Conservation (phyloP, 2,329 filamentous ascomycete genomes). For the Fusarium equiseti region DNA sequence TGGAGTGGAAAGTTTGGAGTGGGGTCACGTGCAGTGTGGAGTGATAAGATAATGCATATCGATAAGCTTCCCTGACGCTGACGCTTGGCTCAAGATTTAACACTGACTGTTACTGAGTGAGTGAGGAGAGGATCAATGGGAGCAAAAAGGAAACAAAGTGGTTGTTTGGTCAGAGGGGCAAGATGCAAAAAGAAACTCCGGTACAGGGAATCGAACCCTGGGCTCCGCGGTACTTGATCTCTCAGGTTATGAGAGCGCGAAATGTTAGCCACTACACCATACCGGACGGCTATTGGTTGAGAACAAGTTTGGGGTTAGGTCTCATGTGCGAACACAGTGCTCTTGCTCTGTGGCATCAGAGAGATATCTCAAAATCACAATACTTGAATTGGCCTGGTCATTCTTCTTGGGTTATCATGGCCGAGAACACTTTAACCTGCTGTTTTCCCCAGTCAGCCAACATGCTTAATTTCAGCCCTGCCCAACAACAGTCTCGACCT, state of each 20-base stretch:
- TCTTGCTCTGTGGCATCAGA: neutral
- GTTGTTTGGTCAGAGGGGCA: neutral
- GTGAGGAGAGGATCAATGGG: neutral
- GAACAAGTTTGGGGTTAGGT: accelerated
- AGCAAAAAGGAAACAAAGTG: neutral
- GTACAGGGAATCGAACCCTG: constrained; percentile 49
- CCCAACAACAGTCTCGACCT: neutral
- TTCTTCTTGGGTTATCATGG: neutral
- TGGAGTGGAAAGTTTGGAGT: constrained; percentile 40
- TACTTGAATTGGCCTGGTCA: too few species aligned
- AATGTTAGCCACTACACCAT: constrained; percentile 54
- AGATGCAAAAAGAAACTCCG: constrained; percentile 28
- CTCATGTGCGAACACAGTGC: accelerated
- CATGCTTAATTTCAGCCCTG: neutral
- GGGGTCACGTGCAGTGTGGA: constrained; percentile 42
- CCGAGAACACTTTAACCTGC: neutral
- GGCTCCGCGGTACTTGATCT: constrained; percentile 41
- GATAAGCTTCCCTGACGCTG: neutral
- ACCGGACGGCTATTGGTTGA: constrained; percentile 41
- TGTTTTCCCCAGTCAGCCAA: neutral
- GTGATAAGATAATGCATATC: constrained; percentile 11
- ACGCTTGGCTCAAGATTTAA: too few species aligned
- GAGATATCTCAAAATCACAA: too few species aligned
- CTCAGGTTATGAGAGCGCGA: constrained; percentile 49
- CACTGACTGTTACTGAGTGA: neutral